Evolutionary conservation across 2,329 filamentous ascomycete genomes (phyloP), one percentile per base, ranked within the genome.

Genomic region (Corinectria fuckeliana): DNA sequence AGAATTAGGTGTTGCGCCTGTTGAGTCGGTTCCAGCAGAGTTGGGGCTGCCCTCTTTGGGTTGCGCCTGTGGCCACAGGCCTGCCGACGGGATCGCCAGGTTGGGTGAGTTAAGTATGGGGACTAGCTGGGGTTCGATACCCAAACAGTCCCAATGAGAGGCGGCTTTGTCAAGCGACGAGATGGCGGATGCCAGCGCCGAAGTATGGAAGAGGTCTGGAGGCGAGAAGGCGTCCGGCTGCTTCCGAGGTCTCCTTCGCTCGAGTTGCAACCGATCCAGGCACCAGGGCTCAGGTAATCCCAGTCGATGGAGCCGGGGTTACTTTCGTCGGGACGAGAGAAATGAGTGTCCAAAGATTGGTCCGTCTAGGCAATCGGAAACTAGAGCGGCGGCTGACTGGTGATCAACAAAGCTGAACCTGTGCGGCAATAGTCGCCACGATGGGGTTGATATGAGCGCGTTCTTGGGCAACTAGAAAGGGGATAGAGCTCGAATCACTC

Each of bases 51-150:
- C 69, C 51, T 71, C 69, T 34, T 61, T 57, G 58, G 65, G 55
- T 56, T 69, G 66, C 61, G 73, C 71, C 76, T 75, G 75, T 59
- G 69, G 69, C 72, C 71, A 75, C 74, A 72, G 69, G 70, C 69
- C 65, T 63, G 67, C 61, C 54, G 72, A 70, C 61, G 66, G 63
- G 64, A 66, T 64, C 66, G 75, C 76, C 76, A 77, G 75, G 51
- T 70, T 74, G 74, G 60, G 52, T 57, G 61, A 63, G 11, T 50
- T 61, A 47, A 54, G 58, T 14, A 49, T 64, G 59, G 66, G 71
- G 72, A 75, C 70, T 68, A 69, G 68, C 69, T 74, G 71, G 72
- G 72, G 57, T 52, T 68, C 50, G 53, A 67, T 60, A 70, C 70
- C 75, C 74, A 75, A 76, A 73, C 67, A 76, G 74, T 73, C 71